phyloP scores from a whole-genome alignment of 331 rosid genomes.

The Malus hybrid region DNA sequence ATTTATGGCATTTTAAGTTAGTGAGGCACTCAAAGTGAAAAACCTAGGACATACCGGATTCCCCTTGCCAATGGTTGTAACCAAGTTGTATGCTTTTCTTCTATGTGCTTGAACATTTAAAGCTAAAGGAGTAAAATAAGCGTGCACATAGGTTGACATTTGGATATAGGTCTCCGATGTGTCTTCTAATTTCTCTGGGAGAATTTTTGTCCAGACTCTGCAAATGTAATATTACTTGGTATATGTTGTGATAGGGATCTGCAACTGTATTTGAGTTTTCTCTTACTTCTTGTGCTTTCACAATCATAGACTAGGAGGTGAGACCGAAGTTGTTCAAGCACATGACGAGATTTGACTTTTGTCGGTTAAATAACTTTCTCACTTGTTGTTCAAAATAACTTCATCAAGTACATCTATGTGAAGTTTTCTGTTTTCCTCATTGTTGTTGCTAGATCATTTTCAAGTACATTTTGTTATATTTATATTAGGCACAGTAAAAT shows the following conservation, averaged over 20 bases:
- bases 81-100: background rate
- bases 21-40: background rate
- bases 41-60: background rate
- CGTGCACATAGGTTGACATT: background rate
- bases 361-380: background rate
- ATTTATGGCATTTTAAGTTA: background rate
- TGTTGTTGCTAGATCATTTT: background rate
- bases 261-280: background rate
- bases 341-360: background rate
- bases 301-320: background rate
- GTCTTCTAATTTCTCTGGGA: background rate
- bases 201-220: background rate
- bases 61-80: background rate
- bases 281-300: background rate
- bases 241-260: background rate
- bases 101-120: background rate
- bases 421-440: background rate
- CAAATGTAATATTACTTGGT: background rate
- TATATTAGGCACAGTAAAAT: conserved; percentile 8
- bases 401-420: background rate
- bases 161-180: background rate
- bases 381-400: background rate
- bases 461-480: conserved; percentile 2
- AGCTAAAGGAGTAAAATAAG: background rate
- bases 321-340: background rate